These are phyloP conservation scores for Arabis alpina DNA, from an alignment of 345 rosid genomes.

Conservation along the genomic window DNA sequence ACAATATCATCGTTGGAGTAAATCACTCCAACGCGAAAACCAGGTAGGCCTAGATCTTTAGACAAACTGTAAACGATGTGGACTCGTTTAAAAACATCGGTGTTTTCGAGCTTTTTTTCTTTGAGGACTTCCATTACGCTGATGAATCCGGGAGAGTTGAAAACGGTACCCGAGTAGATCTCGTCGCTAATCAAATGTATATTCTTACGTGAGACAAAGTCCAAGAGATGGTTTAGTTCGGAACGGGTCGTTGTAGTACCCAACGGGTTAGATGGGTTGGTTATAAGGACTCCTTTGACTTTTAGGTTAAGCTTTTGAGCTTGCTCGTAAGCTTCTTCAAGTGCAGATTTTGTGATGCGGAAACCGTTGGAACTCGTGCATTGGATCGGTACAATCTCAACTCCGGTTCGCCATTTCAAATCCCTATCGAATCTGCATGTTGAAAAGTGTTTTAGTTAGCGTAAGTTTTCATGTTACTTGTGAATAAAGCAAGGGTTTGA, in stretches of 20 bases:
- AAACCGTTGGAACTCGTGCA: slow-evolving; percentile 60
- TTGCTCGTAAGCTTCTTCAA: slow-evolving; percentile 63
- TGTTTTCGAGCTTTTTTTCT: slow-evolving; percentile 52
- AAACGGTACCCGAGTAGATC: slow-evolving; percentile 76
- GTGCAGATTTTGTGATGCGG: slow-evolving; percentile 57
- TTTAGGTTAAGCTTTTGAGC: slow-evolving; percentile 59
- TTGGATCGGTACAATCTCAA: slow-evolving; percentile 61
- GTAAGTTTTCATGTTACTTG: slow-evolving; percentile 40
- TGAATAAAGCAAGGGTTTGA: slow-evolving; percentile 27
- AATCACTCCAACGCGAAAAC: slow-evolving; percentile 86
- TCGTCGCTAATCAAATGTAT: slow-evolving; percentile 81
- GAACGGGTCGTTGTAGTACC: slow-evolving; percentile 60
- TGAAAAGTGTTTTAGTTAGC: slow-evolving; percentile 25
- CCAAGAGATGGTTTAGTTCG: slow-evolving; percentile 68
- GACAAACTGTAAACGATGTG: slow-evolving; percentile 80
- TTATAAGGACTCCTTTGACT: slow-evolving; percentile 77
- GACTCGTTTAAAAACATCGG: slow-evolving; percentile 55
- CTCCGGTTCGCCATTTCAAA: slow-evolving; percentile 69
- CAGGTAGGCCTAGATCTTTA: slow-evolving; percentile 86
- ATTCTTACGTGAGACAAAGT: slow-evolving; percentile 55
- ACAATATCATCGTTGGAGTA: slow-evolving; percentile 74
- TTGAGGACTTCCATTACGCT: slow-evolving; percentile 68
- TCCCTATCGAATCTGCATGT: slow-evolving; percentile 69
- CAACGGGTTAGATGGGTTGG: slow-evolving; percentile 83
- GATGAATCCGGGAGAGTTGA: slow-evolving; percentile 59